Evolutionary conservation across 306 rosid genomes (phyloP), one percentile per base, ranked within the genome.

Genomic region (Fagus sylvatica): DNA sequence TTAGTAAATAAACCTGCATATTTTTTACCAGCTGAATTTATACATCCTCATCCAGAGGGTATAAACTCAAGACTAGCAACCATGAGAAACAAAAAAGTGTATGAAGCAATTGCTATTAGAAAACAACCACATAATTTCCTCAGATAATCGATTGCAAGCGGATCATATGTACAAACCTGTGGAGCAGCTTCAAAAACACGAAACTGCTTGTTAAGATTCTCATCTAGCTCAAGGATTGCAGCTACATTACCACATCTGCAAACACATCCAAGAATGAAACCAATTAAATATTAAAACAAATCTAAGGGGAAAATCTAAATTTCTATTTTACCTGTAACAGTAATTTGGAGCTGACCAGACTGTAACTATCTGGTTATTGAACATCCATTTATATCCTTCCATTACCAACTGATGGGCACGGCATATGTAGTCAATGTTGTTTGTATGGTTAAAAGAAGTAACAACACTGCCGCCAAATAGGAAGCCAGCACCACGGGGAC

Each of bases 351-450:
- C 99, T 41, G 99, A 96, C 99, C 99, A 96, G 16, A 96, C 99
- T 43, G 99, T 96, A 59, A 96, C 98, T 81, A 96, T 96, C 94
- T 96, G 99, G 77, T 85, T 84, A 84, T 93, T 91, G 79, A 96
- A 96, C 99, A 96, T 96, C 99, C 99, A 96, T 79, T 96, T 96
- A 87, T 91, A 96, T 42, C 99, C 99, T 86, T 96, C 99, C 99
- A 96, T 96, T 48, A 96, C 99, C 94, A 96, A 88, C 87, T 96
- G 99, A 88, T 96, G 99, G 64, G 99, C 99, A 49, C 99, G 99
- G 32, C 97, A 96, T 76, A 96, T 96, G 85, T 93, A 96, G 77
- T 91, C 99, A 46, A 96, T 91, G 84, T 89, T 96, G 85, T 96
- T 96, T 73, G 98, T 60, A 83, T 91, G 99, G 84, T 96, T 96